Evolutionary conservation across 257 asterid genomes (phyloP), one percentile per base, ranked within the genome.

Genomic region (Solanum infundibuliforme): DNA sequence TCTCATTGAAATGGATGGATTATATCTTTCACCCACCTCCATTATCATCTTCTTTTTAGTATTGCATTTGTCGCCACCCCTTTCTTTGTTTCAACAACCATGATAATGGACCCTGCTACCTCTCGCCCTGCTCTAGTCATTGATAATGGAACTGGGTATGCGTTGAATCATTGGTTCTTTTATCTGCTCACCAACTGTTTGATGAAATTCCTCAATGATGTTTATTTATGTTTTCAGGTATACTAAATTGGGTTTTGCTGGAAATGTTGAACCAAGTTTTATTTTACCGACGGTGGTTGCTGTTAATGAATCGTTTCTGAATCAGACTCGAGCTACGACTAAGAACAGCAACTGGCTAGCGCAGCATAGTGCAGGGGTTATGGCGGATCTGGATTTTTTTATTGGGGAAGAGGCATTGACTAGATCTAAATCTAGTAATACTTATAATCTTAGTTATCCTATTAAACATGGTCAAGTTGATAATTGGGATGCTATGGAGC

Each of bases 221-320:
- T 79, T 48, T 5, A 48, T 46, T 82, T 48, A 48, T 89, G 52
- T 48, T 36, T 8, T 87, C 86, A 97, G 99, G 96, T 97, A 92
- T 89, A 91, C 99, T 83, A 97, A 97, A 88, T 90, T 96, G 95
- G 99, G 99, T n/a, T 97, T 97, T 92, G 98, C 99, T 74, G 99
- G 99, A 89, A 97, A 97, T 90, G 99, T 95, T 48, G 99, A 97
- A 87, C 99, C 99, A 20, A 92, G 96, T 92, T 97, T 97, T 86
- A 92, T 89, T 83, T 82, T 92, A 71, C 99, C 99, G 20, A 96
- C 99, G 0, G 98, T 94, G 32, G 99, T 94, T 60, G 95, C 98
- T 0, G 93, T 91, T n/a, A 97, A 96, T 25, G 99, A 96, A 21
- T 92, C 99, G 1, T 93, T 95, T 90, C 88, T 94, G 88, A 95